phyloP scores from a whole-genome alignment of 176 grass and related monocot species.

The Oryza glumipatula region DNA sequence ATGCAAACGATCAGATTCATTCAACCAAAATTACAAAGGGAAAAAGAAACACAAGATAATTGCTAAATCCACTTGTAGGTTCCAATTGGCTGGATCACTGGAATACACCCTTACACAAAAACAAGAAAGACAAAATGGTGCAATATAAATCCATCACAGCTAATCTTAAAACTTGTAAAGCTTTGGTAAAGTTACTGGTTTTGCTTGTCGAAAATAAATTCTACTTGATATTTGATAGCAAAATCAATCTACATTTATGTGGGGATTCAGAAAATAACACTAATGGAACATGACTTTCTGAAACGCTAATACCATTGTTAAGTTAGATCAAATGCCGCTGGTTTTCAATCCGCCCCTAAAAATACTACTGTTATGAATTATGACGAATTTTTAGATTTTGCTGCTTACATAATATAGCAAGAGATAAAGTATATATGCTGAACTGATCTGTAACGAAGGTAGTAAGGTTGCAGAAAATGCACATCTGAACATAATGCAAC shows the following conservation, averaged over 20 bases:
- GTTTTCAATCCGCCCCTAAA: background rate
- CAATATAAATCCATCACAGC: background rate
- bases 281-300: background rate
- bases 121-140: background rate
- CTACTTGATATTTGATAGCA: slow-evolving; percentile 11
- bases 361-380: background rate
- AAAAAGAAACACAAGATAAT: slow-evolving; percentile 14
- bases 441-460: background rate
- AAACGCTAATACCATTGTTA: background rate
- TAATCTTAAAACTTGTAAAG: background rate
- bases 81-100: background rate
- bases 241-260: background rate
- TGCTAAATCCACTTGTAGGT: slow-evolving; percentile 6
- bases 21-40: slow-evolving; percentile 14
- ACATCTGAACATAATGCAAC: background rate
- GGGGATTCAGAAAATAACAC: background rate
- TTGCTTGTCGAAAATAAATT: slow-evolving; percentile 11
- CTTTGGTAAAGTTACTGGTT: background rate
- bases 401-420: background rate
- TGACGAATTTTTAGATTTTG: background rate
- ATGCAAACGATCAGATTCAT: background rate
- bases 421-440: background rate
- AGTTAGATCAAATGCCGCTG: background rate
- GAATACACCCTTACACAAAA: background rate
- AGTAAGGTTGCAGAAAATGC: background rate